These are phyloP conservation scores for Gillenia trifoliata DNA, from an alignment of 306 rosid species.

Conservation along the genomic window DNA sequence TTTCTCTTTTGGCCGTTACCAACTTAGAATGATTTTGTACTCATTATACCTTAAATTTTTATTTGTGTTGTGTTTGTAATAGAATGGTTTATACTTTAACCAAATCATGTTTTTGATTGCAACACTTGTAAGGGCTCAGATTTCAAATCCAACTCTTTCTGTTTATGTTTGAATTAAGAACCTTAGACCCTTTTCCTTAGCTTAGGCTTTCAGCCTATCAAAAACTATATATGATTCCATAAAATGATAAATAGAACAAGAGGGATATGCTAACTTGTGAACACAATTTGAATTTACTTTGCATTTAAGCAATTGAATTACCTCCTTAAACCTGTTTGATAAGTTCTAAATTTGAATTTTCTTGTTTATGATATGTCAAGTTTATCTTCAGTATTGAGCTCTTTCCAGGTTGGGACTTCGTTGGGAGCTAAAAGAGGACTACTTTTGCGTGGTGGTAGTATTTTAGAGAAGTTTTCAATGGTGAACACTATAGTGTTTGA, in stretches of 20 bases:
- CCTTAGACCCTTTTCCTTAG: not conserved
- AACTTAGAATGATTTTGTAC: not conserved
- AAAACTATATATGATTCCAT: not conserved
- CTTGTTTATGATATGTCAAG: not conserved
- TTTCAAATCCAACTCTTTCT: not conserved
- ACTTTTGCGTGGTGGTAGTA: slow-evolving; percentile 90
- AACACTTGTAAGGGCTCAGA: not conserved
- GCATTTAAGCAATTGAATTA: not conserved
- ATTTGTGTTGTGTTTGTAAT: not conserved
- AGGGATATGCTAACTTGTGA: not conserved
- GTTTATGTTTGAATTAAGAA: not conserved
- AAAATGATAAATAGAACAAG: not conserved
- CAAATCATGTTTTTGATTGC: not conserved
- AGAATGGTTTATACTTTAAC: not conserved
- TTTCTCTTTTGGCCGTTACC: too few relatives aligned
- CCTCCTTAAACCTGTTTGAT: not conserved
- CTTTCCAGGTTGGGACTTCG: slow-evolving; percentile 88
- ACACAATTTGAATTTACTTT: not conserved
- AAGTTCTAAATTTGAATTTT: slow-evolving; percentile 10
- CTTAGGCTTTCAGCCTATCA: not conserved
- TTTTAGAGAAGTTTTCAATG: slow-evolving; percentile 87
- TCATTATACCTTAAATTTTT: not conserved
- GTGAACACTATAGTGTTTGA: slow-evolving; percentile 82
- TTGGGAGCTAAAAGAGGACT: slow-evolving; percentile 89
- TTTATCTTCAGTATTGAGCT: slow-evolving; percentile 11